These are phyloP conservation scores for Diutina mesorugosa DNA, from an alignment of 1,139 yeast species.

Conservation along the genomic window DNA sequence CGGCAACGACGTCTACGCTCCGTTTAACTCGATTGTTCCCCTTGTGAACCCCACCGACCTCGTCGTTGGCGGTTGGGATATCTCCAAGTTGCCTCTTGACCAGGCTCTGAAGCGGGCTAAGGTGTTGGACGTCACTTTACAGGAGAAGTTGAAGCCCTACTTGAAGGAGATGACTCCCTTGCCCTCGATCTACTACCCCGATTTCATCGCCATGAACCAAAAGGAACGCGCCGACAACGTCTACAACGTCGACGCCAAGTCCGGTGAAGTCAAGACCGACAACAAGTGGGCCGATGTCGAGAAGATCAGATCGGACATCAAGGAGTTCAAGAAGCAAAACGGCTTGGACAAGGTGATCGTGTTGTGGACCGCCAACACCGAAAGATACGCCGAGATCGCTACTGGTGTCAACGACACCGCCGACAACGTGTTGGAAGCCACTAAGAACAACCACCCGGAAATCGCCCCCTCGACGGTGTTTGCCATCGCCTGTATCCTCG, in stretches of 20 bases:
- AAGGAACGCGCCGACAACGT: constrained; percentile 85
- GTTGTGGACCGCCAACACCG: constrained; percentile 96
- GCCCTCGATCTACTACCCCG: constrained; percentile 87
- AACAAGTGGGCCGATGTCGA: constrained; percentile 89
- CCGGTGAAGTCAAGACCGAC: constrained; percentile 37
- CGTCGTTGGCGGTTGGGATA: constrained; percentile 93
- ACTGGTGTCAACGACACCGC: constrained; percentile 82
- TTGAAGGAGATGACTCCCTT: constrained; percentile 58
- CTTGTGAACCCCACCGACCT: constrained; percentile 84
- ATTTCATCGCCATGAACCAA: constrained; percentile 93
- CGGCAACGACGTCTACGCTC: constrained; percentile 86
- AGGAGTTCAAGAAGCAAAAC: constrained; percentile 63
- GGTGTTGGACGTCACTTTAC: constrained; percentile 79
- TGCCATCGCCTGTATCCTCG: constrained; percentile 87
- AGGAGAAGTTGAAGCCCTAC: constrained; percentile 58
- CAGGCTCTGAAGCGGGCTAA: constrained; percentile 77
- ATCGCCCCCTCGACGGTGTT: constrained; percentile 85
- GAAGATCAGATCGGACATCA: constrained; percentile 72
- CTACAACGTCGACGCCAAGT: constrained; percentile 36
- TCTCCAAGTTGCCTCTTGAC: constrained; percentile 55
- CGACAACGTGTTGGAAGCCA: constrained; percentile 61
- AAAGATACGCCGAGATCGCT: constrained; percentile 72
- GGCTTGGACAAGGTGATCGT: constrained; percentile 77
- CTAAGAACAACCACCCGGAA: constrained; percentile 71
- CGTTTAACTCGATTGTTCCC: constrained; percentile 82